These are phyloP conservation scores for Oryza glumipatula DNA, from an alignment of 176 grass and related monocot genomes.

Conservation along the genomic window DNA sequence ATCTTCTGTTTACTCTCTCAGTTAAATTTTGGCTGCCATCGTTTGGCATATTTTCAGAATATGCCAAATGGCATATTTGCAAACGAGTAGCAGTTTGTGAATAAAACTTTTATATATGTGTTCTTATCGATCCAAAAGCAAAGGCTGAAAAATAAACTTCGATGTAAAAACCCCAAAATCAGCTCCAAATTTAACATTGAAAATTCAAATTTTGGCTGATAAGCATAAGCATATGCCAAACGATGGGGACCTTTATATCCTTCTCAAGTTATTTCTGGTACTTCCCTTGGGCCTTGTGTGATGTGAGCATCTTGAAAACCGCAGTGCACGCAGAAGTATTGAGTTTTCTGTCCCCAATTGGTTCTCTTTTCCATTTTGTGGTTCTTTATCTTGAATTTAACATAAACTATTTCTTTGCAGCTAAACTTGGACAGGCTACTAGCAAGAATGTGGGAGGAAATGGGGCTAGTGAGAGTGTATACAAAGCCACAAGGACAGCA, in stretches of 20 bases:
- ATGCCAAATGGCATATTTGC: too few relatives aligned
- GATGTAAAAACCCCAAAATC: too few relatives aligned
- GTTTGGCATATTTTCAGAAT: too few relatives aligned
- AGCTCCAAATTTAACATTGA: too few relatives aligned
- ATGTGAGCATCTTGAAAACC: neutral
- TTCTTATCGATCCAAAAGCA: too few relatives aligned
- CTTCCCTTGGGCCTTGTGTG: neutral
- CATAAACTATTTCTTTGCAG: slow-evolving; percentile 51
- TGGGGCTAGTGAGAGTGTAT: slow-evolving; percentile 98
- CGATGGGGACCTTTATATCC: neutral
- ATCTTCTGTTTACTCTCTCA: neutral
- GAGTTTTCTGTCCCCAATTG: neutral
- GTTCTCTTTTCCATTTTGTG: neutral
- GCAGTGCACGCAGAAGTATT: neutral
- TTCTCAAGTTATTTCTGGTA: slow-evolving; percentile 20
- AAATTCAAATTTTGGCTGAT: too few relatives aligned
- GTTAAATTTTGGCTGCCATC: neutral
- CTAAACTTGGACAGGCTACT: slow-evolving; percentile 96
- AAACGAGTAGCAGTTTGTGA: too few relatives aligned
- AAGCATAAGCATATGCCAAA: too few relatives aligned
- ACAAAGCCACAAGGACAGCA: slow-evolving; percentile 96
- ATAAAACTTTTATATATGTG: too few relatives aligned
- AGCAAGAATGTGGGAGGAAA: slow-evolving; percentile 97
- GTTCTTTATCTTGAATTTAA: slow-evolving; percentile 4
- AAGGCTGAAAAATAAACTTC: too few relatives aligned